Percentiles rank a stretch among this genome's conserved stretches.
phyloP scores from a whole-genome alignment of 1,284 basidiomycete species.

The Leccinum subatratum region DNA sequence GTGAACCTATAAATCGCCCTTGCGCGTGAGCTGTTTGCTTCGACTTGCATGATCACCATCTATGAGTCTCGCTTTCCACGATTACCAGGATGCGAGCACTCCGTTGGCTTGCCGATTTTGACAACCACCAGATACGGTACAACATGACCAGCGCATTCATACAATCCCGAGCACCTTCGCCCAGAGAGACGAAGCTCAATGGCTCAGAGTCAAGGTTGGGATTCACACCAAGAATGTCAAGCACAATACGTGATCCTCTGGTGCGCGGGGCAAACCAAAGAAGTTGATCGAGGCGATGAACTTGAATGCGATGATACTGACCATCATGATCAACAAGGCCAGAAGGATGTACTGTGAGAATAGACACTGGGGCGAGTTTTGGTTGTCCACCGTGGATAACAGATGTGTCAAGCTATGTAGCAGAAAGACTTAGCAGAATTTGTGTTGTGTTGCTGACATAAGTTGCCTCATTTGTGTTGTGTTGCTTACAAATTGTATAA shows the following conservation, averaged over 20 bases:
- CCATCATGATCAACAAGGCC: neutral
- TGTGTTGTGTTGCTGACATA: no score
- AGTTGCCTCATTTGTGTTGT: no score
- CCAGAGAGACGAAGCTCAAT: constrained; percentile 88
- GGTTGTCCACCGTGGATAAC: neutral
- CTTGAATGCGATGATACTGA: constrained; percentile 1
- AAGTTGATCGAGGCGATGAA: constrained; percentile 1
- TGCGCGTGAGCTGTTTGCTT: neutral
- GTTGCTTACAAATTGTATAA: no score
- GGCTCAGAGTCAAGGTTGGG: constrained; percentile 92
- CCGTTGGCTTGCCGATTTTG: constrained; percentile 94
- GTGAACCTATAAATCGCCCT: constrained; percentile 64
- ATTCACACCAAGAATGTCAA: constrained; percentile 95
- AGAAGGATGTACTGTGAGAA: neutral
- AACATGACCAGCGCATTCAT: constrained; percentile 92
- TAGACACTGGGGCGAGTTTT: neutral
- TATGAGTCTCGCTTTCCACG: constrained; percentile 96
- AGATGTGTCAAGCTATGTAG: no score
- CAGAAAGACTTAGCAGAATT: no score
- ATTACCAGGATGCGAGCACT: constrained; percentile 90
- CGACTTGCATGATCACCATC: constrained; percentile 77
- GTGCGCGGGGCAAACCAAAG: neutral
- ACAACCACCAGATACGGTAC: constrained; percentile 96
- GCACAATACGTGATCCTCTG: constrained; percentile 63
- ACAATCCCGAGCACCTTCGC: constrained; percentile 93